Evolutionary conservation across 2,329 filamentous ascomycete species (phyloP), one percentile per base, ranked within the genome.

Genomic region (Chaetomium olivaceum): DNA sequence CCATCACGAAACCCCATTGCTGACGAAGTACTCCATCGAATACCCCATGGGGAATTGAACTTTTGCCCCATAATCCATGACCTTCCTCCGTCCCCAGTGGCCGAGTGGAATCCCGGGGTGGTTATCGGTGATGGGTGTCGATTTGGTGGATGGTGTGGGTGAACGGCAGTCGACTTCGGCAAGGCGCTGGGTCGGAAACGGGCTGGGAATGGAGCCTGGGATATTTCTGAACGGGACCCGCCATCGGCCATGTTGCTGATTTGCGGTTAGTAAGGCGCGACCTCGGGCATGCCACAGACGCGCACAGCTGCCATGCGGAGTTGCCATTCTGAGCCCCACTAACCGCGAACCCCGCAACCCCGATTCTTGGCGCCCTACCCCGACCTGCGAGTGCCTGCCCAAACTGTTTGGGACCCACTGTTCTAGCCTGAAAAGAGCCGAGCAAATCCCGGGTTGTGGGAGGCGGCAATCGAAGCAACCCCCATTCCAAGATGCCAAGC

Each of bases 231-330:
- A 33, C n/a, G 54, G 23, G 36, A 1, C 55, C 55, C 55, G 33
- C 55, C 54, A 25, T n/a, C 67, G 67, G 64, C 51, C 59, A 31
- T 65, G 56, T 63, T 68, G 27, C 67, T 63, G 54, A 19, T 68
- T 68, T 67, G 51, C 59, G 67, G 9, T 54, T 65, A 67, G 66
- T 61, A 62, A 29, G 21, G 11, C 36, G 5, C 36, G 9, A 12
- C 50, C 33, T 29, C 16, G 21, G 14, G 57, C 27, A n/a, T 59
- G 25, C 51, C 51, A 29, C 27, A 29, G 27, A 29, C n/a, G n/a
- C n/a, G n/a, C n/a, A 50, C 9, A 21, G 16, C 16, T 48, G 43
- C 43, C 43, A 21, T 48, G 43, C 43, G 43, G n/a, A 48, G 19
- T 48, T 48, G 46, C 46, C 46, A 23, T 48, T 48, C n/a, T 48